Percentiles rank a stretch among this genome's conserved stretches.
phyloP scores from a whole-genome alignment of 345 rosid species.

The Rubroshorea leprosula region DNA sequence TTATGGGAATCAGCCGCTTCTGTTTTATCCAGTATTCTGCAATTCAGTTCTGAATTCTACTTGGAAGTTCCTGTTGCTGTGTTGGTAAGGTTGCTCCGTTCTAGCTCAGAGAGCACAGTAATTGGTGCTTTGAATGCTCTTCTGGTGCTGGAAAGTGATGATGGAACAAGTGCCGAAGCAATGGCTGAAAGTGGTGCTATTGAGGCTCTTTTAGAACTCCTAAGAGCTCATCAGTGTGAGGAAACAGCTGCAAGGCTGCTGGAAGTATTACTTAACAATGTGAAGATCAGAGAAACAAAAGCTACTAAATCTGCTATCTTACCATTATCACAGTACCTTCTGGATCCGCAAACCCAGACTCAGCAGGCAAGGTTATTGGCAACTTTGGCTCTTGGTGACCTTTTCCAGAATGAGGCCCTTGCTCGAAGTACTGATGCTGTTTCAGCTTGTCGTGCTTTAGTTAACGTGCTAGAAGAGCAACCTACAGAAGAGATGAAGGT shows the following conservation, averaged over 20 bases:
- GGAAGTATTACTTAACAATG: slow-evolving; percentile 90
- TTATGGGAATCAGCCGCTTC: slow-evolving; percentile 97
- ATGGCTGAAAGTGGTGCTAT: slow-evolving; percentile 99
- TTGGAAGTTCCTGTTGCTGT: slow-evolving; percentile 96
- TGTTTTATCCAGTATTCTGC: slow-evolving; percentile 77
- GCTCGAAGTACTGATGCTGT: slow-evolving; percentile 95
- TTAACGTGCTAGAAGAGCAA: slow-evolving; percentile 96
- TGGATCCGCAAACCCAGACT: slow-evolving; percentile 98
- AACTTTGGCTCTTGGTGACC: slow-evolving; percentile 93
- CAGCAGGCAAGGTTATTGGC: slow-evolving; percentile 93
- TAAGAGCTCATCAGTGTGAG: slow-evolving; percentile 92
- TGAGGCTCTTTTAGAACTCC: slow-evolving; percentile 94
- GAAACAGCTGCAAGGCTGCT: slow-evolving; percentile 94
- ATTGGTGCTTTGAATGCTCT: slow-evolving; percentile 90
- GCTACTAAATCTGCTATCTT: slow-evolving; percentile 81
- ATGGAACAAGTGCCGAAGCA: slow-evolving; percentile 93
- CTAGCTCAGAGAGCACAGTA: slow-evolving; percentile 78
- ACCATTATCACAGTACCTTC: slow-evolving; percentile 89
- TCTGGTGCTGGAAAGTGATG: slow-evolving; percentile 93
- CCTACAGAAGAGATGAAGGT: slow-evolving; percentile 99
- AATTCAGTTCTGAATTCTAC: slow-evolving; percentile 92
- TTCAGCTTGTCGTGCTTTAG: slow-evolving; percentile 95
- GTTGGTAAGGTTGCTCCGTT: slow-evolving; percentile 79
- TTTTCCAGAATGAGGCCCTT: slow-evolving; percentile 93
- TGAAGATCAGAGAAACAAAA: slow-evolving; percentile 91